Percentiles rank a stretch among this genome's conserved stretches.
phyloP scores from a whole-genome alignment of 805 yeast genomes.

The Saccharomycopsis fodiens region DNA sequence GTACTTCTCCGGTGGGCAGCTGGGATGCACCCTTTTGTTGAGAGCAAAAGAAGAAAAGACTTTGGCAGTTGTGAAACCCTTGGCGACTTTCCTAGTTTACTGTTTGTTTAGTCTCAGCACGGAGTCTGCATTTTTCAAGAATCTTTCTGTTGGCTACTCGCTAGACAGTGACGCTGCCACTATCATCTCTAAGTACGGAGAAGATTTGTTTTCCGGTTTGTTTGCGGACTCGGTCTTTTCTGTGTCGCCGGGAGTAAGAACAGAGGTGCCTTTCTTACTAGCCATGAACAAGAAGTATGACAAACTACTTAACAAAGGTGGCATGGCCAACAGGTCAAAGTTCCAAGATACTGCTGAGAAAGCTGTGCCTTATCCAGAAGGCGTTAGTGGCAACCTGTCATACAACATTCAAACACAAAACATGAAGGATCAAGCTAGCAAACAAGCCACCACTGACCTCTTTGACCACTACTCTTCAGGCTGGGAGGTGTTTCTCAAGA shows the following conservation, averaged over 20 bases:
- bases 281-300: conserved; percentile 42
- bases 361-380: background rate
- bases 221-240: conserved; percentile 53
- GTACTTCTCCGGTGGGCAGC: conserved; percentile 68
- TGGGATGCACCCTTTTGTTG: conserved; percentile 81
- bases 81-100: conserved; percentile 72
- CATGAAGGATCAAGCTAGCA: background rate
- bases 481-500: conserved; percentile 56
- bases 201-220: background rate
- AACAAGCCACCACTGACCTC: conserved; percentile 19
- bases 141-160: background rate
- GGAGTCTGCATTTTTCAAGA: conserved; percentile 56
- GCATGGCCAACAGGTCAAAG: background rate
- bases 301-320: background rate
- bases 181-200: background rate
- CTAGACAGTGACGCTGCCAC: background rate
- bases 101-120: conserved; percentile 71
- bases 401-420: background rate
- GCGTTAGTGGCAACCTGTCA: background rate
- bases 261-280: conserved; percentile 61
- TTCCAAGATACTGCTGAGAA: too few relatives aligned
- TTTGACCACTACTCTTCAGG: conserved; percentile 37
- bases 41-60: conserved; percentile 66
- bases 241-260: conserved; percentile 77
- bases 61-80: conserved; percentile 62